Evolutionary conservation across 225 moss, liverwort and hornwort genomes (phyloP).

Genomic region (Sphagnum contortum): DNA sequence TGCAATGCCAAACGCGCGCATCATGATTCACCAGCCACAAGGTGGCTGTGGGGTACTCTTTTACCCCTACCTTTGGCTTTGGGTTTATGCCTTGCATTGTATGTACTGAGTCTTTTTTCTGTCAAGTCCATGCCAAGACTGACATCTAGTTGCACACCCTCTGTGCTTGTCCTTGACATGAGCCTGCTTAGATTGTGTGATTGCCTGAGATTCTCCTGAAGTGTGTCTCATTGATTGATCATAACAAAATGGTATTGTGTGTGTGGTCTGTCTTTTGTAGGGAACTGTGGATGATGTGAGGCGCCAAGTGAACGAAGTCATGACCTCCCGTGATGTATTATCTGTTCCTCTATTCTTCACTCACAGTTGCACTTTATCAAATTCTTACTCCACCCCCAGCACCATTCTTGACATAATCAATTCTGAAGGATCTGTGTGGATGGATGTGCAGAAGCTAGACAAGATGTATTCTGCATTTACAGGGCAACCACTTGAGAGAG

Average conservation of each 20-base stretch:
- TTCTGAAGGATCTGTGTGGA: too few relatives aligned
- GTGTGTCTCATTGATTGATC: too few relatives aligned
- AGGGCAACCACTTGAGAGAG: constrained; percentile 70
- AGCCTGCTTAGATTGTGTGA: too few relatives aligned
- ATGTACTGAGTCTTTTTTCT: neutral
- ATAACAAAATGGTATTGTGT: neutral
- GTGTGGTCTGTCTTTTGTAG: constrained; percentile 12
- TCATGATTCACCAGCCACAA: constrained; percentile 95
- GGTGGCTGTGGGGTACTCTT: constrained; percentile 74
- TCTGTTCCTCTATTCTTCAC: constrained; percentile 1
- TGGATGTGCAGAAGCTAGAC: constrained; percentile 59
- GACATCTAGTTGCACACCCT: too few relatives aligned
- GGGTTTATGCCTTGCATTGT: neutral
- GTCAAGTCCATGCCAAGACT: neutral
- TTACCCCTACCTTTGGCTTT: neutral
- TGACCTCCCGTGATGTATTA: constrained; percentile 77
- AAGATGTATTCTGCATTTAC: constrained; percentile 84
- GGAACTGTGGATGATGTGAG: constrained; percentile 85
- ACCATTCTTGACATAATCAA: too few relatives aligned
- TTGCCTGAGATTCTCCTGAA: too few relatives aligned
- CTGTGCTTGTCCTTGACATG: too few relatives aligned
- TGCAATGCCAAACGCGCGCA: constrained; percentile 90
- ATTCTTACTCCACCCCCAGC: neutral
- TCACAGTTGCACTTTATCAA: neutral
- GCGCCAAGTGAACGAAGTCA: constrained; percentile 86